Base-by-base conservation (phyloP, 768 basidiomycete genomes). In the Phlegmacium glaucopus region DNA sequence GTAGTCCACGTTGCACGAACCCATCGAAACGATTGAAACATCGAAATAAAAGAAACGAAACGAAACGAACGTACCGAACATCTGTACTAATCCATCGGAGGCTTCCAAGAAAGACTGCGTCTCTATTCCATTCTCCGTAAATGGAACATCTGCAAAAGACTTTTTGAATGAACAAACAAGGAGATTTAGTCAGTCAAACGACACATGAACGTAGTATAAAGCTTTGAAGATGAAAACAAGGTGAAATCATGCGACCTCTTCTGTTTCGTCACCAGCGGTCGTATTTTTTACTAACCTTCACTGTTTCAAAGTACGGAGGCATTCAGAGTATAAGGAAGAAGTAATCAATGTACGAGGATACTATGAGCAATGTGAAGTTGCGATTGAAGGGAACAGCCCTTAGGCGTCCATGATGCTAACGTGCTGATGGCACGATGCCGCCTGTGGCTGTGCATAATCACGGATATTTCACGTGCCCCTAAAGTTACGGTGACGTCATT, bases 101-200 rank as follows among this genome's bases (percentile, higher is more conserved):
- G 94, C 94, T 60, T 90, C 85, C 39, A 93, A 73, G 72, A 98
- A 98, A 10, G 76, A 65, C 15, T 70, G 59, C 0, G 93, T 91
- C 61, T 93, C 83, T 42, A 98, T 82, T 11, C 94, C 94, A 4
- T 74, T 69, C 37, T 79, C 74, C n/a, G 80, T 81, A 55, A 89
- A 72, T 12, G 82, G 78, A 34, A 97, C 90, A 52, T 95, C 89
- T 57, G 78, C 81, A 66, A 90, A 97, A 9, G 90, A 93, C 94
- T 96, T 53, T 22, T 45, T n/a, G n/a, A n/a, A n/a, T n/a, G n/a
- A n/a, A 12, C 41, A 27, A 37, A 6, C 12, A 38, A 35, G 35
- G 52, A 47, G 42, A 42, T 47, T 8, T 54, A 42, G 37, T 9
- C 36, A 40, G 27, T 15, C 22, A 22, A n/a, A 2, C 22, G 22